phyloP scores from a whole-genome alignment of 495 filamentous ascomycete genomes.

The Xylaria curta region DNA sequence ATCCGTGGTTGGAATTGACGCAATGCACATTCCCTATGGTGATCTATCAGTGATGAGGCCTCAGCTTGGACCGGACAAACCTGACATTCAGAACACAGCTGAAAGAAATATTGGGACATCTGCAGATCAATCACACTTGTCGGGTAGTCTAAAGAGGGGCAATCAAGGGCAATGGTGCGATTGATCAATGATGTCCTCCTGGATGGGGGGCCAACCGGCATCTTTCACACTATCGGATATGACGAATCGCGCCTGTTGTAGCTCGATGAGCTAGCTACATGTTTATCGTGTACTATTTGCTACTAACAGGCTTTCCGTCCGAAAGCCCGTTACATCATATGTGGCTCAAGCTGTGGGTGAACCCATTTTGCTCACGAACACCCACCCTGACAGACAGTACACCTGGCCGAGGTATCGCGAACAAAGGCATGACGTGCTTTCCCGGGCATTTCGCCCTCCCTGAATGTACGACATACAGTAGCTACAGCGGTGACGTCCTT shows the following conservation, averaged over 20 bases:
- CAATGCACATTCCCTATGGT: not conserved
- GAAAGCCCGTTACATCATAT: not conserved
- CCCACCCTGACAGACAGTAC: not conserved
- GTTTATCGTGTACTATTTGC: slow-evolving; percentile 16
- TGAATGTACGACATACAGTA: slow-evolving; percentile 14
- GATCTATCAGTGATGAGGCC: not conserved
- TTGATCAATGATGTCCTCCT: slow-evolving; percentile 2
- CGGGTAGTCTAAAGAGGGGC: not conserved
- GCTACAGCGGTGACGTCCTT: slow-evolving; percentile 29
- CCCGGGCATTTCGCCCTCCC: slow-evolving; percentile 2
- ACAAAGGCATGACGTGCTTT: slow-evolving; percentile 21
- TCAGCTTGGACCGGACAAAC: slow-evolving; percentile 16
- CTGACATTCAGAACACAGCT: slow-evolving; percentile 5
- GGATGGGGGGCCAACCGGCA: not conserved
- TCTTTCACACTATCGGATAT: not conserved
- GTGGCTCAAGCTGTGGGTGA: not conserved
- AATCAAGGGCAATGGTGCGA: too few relatives aligned
- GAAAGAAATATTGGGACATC: slow-evolving; percentile 3
- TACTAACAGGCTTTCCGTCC: not conserved
- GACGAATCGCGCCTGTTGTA: slow-evolving; percentile 10
- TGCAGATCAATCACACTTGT: slow-evolving; percentile 11
- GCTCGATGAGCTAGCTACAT: slow-evolving; percentile 15
- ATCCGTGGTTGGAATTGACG: not conserved
- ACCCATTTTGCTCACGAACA: not conserved
- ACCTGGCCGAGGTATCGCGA: not conserved